These are phyloP conservation scores for Pouteria campechiana DNA, from an alignment of 179 eudicot genomes.

Conservation along the genomic window DNA sequence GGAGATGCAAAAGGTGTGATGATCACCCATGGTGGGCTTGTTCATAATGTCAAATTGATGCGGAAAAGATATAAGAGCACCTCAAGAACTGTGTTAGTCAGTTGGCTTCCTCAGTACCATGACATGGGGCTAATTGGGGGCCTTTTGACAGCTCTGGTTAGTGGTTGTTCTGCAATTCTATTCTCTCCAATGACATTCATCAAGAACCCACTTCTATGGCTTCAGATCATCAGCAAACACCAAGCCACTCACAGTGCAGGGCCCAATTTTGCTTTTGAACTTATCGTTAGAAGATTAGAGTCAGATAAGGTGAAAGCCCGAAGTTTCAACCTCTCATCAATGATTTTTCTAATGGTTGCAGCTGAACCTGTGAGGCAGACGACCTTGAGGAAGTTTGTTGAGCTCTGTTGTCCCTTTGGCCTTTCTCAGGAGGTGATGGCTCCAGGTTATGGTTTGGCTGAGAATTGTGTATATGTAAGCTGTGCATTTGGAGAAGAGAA, in stretches of 20 bases:
- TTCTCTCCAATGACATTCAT: slow-evolving; percentile 42
- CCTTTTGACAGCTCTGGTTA: slow-evolving; percentile 39
- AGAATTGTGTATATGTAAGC: slow-evolving; percentile 41
- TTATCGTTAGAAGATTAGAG: slow-evolving; percentile 34
- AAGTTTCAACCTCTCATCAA: slow-evolving; percentile 31
- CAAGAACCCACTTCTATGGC: slow-evolving; percentile 43
- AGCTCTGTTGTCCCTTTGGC: slow-evolving; percentile 26
- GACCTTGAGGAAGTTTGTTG: slow-evolving; percentile 30
- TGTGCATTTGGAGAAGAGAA: slow-evolving; percentile 41
- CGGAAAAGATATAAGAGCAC: slow-evolving; percentile 39
- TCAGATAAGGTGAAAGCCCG: slow-evolving; percentile 13
- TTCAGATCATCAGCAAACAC: slow-evolving; percentile 33
- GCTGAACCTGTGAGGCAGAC: slow-evolving; percentile 48
- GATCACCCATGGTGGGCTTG: slow-evolving; percentile 46
- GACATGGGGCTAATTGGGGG: slow-evolving; percentile 57
- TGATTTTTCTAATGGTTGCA: slow-evolving; percentile 48
- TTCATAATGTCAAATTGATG: slow-evolving; percentile 51
- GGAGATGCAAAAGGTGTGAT: slow-evolving; percentile 57
- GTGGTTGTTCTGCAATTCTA: slow-evolving; percentile 34
- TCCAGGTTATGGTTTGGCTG: slow-evolving; percentile 54
- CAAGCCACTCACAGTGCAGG: slow-evolving; percentile 52
- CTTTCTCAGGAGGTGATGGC: slow-evolving; percentile 41
- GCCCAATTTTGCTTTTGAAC: slow-evolving; percentile 52
- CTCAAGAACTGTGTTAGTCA: slow-evolving; percentile 32
- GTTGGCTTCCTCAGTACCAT: slow-evolving; percentile 59